Evolutionary conservation across 2,329 filamentous ascomycete species (phyloP), one percentile per base, ranked within the genome.

Genomic region (Phialocephala subalpina): DNA sequence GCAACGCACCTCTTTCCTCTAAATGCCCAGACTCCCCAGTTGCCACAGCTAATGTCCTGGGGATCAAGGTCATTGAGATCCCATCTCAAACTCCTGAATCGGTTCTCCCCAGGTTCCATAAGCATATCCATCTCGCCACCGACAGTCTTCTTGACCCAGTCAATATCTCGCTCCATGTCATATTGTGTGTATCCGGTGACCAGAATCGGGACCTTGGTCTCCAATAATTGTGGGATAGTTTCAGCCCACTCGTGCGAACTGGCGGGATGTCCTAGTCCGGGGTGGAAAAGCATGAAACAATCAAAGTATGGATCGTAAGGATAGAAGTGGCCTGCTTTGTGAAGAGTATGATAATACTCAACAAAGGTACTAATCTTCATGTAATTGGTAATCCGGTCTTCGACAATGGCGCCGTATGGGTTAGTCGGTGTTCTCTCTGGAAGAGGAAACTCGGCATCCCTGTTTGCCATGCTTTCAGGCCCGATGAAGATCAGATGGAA

Each of bases 231-330:
- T 1, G 96, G 96, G 8, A 99, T 80, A 0, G 96, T 98, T 73
- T 95, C 90, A 66, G 91, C 87, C 96, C 97, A 99, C 79, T 99
- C 96, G 74, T 97, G 92, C 60, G 92, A 92, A 75, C 91, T 95
- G 16, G 94, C 93, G 0, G 97, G 94, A 78, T 99, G 96, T 14
- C 96, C 97, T 20, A 99, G 86, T 9, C 97, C 97, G 0, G 97
- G 97, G 76, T 99, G 97, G 84, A 98, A 99, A 60, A 97, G 86
- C 75, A 99, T 90, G 77, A 99, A 97, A 79, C 92, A 96, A 82
- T 99, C 96, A 78, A 99, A 97, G 82, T 99, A 99, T 0, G 96
- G 96, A 77, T 99, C 96, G 77, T 97, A 97, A 0, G 97, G 96
- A 65, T 92, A 89, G 81, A 98, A 99, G 77, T 94, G 87, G 57